Evolutionary conservation across 116 monocot genomes (phyloP).

Genomic region (Dioscorea cayenensis): DNA sequence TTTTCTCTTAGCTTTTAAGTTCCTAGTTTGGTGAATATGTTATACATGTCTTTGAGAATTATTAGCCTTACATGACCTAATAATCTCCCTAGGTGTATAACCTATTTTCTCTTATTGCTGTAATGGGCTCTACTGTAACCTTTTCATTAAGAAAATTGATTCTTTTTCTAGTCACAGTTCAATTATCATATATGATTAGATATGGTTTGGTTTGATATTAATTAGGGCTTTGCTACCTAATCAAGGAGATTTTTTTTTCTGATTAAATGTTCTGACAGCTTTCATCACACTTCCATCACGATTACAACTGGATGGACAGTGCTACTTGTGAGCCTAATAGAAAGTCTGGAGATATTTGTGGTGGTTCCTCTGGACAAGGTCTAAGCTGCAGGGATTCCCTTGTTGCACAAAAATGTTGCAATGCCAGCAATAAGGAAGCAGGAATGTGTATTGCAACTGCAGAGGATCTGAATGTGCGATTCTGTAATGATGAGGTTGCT

Average conservation of each 20-base stretch:
- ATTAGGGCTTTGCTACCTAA: background rate
- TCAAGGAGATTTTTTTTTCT: background rate
- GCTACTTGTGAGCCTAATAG: background rate
- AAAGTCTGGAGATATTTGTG: slow-evolving; percentile 4
- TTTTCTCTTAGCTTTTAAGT: no score
- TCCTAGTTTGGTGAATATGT: no score
- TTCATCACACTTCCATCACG: background rate
- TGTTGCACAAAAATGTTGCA: slow-evolving; percentile 3
- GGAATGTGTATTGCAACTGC: background rate
- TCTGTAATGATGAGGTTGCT: slow-evolving; percentile 8
- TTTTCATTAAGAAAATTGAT: background rate
- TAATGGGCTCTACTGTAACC: background rate
- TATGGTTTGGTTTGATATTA: background rate
- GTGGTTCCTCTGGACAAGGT: background rate
- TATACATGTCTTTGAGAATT: no score
- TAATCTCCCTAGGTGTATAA: background rate
- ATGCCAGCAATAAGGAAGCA: slow-evolving; percentile 5
- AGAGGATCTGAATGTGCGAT: background rate
- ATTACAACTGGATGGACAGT: slow-evolving; percentile 11
- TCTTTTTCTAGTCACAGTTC: background rate
- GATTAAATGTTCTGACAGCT: slow-evolving; percentile 4
- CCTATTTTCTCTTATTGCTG: background rate
- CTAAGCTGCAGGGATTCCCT: background rate
- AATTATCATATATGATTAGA: background rate
- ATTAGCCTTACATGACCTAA: no score